Evolutionary conservation across 2,329 filamentous ascomycete genomes (phyloP), one percentile per base, ranked within the genome.

Genomic region (Clonostachys rhizophaga): DNA sequence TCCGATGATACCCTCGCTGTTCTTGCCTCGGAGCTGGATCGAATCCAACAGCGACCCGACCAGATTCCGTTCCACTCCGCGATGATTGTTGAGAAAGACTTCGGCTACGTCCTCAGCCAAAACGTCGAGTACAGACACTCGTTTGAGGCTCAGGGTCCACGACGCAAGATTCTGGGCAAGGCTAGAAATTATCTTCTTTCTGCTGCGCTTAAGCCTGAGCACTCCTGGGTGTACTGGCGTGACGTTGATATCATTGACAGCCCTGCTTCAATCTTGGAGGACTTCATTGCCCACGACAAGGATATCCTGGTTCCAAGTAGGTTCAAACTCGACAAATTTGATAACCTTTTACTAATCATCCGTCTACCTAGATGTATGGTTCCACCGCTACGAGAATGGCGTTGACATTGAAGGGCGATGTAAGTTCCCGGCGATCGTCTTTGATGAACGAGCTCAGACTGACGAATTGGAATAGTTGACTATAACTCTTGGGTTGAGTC

Each of bases 401-500:
- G 76, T 77, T 45, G 92, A 99, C 63, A 92, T 97, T 56, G 94
- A 99, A 71, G 94, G 94, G 53, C 84, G 89, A 78, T 99, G 89
- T 94, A 75, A 72, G 86, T 75, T 45, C 24, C 24, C 9, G 24
- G 9, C 24, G 24, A 30, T 10, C 24, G 33, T 12, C 14, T n/a
- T 30, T 16, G 33, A 39, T 30, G 5, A 8, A 30, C 34, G 34
- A 5, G 17, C 13, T 4, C 40, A 30, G 36, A 5, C 54, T 59
- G 20, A 58, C 47, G 49, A 45, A 20, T 40, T 44, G 17, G 11
- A 6, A 54, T 51, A 94, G 89, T 97, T 63, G 94, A 99, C 66
- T 99, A 99, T 74, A 99, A 99, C 70, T 97, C 94, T 2, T 99
- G 94, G 94, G 81, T 95, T 57, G 94, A 99, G 71, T 92, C 92